phyloP scores from a whole-genome alignment of 2,329 filamentous ascomycete species.

The Fusarium odoratissimum region DNA sequence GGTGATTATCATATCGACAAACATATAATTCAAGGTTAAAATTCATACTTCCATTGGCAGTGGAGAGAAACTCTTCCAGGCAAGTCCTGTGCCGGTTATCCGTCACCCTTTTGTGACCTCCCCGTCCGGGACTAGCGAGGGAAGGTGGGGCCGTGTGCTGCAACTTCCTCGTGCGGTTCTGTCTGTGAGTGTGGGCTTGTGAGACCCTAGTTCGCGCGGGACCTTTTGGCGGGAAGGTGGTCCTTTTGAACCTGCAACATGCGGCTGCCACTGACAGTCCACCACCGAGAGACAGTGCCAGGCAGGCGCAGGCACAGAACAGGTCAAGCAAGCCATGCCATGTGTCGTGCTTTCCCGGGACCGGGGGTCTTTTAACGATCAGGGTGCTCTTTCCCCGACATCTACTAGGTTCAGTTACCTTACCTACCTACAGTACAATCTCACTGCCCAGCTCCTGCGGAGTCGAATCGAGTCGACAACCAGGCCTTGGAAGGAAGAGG shows the following conservation, averaged over 20 bases:
- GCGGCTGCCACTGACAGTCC: constrained; percentile 17
- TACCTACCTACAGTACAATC: background rate
- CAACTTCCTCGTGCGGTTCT: constrained; percentile 41
- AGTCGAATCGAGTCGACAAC: constrained; percentile 14
- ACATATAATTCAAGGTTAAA: constrained; percentile 17
- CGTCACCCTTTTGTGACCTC: constrained; percentile 32
- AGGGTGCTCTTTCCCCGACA: constrained; percentile 29
- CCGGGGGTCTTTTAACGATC: constrained; percentile 18
- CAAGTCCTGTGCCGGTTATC: constrained; percentile 4
- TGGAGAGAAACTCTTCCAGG: constrained; percentile 2
- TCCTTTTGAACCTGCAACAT: constrained; percentile 40
- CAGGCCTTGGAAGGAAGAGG: constrained; percentile 14
- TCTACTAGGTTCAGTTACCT: background rate
- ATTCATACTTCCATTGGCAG: constrained; percentile 13
- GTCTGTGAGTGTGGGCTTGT: constrained; percentile 33
- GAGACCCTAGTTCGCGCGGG: constrained; percentile 42
- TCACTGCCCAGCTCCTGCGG: background rate
- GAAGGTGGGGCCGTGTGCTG: constrained; percentile 32
- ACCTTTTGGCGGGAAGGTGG: constrained; percentile 47
- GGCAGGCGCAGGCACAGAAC: constrained; percentile 18
- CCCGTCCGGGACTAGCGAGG: constrained; percentile 41
- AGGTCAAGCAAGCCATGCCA: constrained; percentile 36
- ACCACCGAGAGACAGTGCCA: background rate
- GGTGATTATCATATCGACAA: constrained; percentile 2
- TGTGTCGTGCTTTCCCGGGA: constrained; percentile 31